Evolutionary conservation across 192 early-diverging fungal species (phyloP), one percentile per base, ranked within the genome.

Genomic region (Funneliformis mosseae): DNA sequence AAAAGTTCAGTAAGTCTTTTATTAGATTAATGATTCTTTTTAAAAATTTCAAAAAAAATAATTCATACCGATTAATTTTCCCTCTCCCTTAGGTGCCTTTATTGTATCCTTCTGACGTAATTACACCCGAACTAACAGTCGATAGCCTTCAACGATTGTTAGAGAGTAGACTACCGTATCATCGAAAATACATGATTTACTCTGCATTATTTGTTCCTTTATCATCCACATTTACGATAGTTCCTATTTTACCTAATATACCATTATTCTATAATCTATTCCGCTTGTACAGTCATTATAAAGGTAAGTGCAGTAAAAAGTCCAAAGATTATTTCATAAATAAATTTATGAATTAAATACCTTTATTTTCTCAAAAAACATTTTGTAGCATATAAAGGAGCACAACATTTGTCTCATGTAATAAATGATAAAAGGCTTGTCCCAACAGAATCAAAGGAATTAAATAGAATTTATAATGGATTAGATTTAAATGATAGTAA

Each of bases 221-320:
- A 27, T 85, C 94, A 6, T 87, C 89, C 69, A 81, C 90, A 23
- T 95, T 95, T 87, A 90, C 87, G 6, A 79, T 94, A 71, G 89
- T 95, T 5, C 94, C 94, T 4, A 28, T 95, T 21, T 78, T 95
- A 10, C 94, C 94, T 55, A 95, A 95, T 80, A 90, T 95, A 46
- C 93, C 93, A 0, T 79, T 95, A 21, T 92, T 92, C 41, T 95
- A 95, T 81, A 95, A 95, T 82, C 74, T 92, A 42, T 95, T 93
- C 76, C 91, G 94, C 5, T 86, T 95, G 28, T 95, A 94, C 82
- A 93, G 92, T 80, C 93, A 95, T 67, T 94, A 93, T 82, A 92
- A 92, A 92, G 94, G 93, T 84, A 84, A 83, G 27, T 62, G 43
- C 10, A 21, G 14, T n/a, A n/a, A n/a, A n/a, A n/a, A n/a, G n/a